These are phyloP conservation scores for Komagataea norvegica DNA, from an alignment of 1,139 yeast species.

Conservation along the genomic window DNA sequence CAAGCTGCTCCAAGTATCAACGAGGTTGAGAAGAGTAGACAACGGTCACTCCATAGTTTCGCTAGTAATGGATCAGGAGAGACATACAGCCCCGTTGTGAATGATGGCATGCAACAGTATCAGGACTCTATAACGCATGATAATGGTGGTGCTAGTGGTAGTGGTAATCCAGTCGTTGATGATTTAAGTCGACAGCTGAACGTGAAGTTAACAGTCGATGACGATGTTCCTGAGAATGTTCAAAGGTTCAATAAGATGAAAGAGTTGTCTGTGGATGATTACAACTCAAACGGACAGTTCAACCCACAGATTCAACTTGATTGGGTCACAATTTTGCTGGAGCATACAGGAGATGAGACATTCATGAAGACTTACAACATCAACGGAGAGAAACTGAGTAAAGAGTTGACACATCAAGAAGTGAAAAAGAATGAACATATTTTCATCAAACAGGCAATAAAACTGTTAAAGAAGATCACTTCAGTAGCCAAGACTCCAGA, in stretches of 20 bases:
- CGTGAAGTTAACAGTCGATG: neutral
- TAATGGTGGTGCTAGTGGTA: too few species aligned
- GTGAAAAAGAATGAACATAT: conserved; percentile 47
- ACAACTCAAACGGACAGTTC: conserved; percentile 27
- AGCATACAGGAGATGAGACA: conserved; percentile 37
- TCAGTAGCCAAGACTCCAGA: conserved; percentile 38
- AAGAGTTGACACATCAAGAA: conserved; percentile 37
- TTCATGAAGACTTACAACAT: conserved; percentile 40
- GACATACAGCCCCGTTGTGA: neutral
- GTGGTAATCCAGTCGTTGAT: too few species aligned
- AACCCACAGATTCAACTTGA: conserved; percentile 42
- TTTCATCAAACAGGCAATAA: conserved; percentile 53
- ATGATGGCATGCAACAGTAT: neutral
- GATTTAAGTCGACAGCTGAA: too few species aligned
- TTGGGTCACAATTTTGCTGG: conserved; percentile 48
- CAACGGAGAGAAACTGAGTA: conserved; percentile 37
- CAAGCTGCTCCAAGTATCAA: conserved; percentile 6
- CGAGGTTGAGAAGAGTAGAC: neutral
- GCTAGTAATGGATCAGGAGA: neutral
- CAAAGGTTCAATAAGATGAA: conserved; percentile 27
- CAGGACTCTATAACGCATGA: conserved; percentile 1
- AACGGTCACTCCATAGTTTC: neutral
- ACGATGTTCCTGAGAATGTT: conserved; percentile 10
- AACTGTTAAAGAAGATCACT: conserved; percentile 50
- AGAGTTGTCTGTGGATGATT: conserved; percentile 32